Conservation (phyloP, 306 rosid species). For the Styphnolobium japonicum region DNA sequence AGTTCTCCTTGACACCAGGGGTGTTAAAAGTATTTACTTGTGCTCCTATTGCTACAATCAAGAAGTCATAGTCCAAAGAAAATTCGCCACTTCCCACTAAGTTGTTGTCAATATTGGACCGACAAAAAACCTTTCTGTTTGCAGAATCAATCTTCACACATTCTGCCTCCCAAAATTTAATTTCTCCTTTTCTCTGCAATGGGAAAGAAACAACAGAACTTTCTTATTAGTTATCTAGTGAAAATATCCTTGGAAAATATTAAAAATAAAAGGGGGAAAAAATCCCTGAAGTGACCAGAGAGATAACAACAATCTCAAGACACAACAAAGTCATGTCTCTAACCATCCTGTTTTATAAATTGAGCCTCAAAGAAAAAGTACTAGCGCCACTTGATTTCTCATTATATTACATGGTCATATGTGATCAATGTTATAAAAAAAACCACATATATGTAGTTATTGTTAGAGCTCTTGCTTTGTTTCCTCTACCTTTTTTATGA, state of each 20-base stretch:
- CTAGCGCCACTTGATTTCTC: neutral
- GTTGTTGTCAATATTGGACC: slow-evolving; percentile 39
- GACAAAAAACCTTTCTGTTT: slow-evolving; percentile 50
- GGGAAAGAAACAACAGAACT: slow-evolving; percentile 4
- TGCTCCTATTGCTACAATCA: slow-evolving; percentile 73
- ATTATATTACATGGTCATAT: neutral
- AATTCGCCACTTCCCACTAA: slow-evolving; percentile 56
- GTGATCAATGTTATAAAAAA: neutral
- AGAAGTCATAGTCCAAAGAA: slow-evolving; percentile 64
- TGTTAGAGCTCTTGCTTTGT: neutral
- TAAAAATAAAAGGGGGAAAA: neutral
- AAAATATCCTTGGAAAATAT: neutral
- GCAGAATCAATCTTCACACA: slow-evolving; percentile 67
- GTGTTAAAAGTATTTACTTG: slow-evolving; percentile 77
- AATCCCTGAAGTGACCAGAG: neutral
- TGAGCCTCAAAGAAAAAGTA: neutral
- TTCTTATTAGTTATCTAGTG: neutral
- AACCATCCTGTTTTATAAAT: neutral
- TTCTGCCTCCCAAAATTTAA: slow-evolving; percentile 68
- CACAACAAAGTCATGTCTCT: neutral
- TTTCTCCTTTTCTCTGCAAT: slow-evolving; percentile 57
- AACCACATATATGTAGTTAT: neutral
- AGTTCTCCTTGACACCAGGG: slow-evolving; percentile 73
- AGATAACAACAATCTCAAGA: neutral
- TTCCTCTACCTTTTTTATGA: slow-evolving; percentile 57